A percentile compares a stretch with the other conserved stretches of the same genome.
These are phyloP conservation scores for Hygrophila difformis DNA, from an alignment of 257 asterid species.

Conservation along the genomic window DNA sequence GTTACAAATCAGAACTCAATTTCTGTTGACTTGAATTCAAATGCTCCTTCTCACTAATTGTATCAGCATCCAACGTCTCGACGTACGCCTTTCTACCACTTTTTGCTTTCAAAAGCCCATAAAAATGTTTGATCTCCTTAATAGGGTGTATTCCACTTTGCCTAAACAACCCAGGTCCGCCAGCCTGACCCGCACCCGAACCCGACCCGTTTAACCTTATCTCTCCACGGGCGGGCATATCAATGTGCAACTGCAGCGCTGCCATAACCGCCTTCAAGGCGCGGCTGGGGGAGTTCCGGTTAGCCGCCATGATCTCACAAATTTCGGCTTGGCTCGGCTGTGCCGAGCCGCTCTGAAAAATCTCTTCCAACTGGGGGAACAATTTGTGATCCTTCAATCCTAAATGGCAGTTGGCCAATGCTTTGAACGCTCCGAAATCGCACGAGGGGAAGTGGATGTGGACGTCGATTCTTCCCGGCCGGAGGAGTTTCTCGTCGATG, in stretches of 20 bases:
- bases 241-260: constrained; percentile 63
- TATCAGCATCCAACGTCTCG: constrained; percentile 41
- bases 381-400: constrained; percentile 78
- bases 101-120: constrained; percentile 53
- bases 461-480: constrained; percentile 85
- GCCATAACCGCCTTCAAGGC: constrained; percentile 69
- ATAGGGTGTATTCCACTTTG: constrained; percentile 35
- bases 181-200: constrained; percentile 37
- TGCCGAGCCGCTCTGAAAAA: constrained; percentile 65
- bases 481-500: constrained; percentile 44
- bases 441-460: constrained; percentile 74
- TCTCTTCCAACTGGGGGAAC: constrained; percentile 69
- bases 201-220: constrained; percentile 36
- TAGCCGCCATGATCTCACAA: constrained; percentile 73
- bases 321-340: constrained; percentile 79
- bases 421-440: constrained; percentile 65
- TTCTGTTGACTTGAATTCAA: constrained; percentile 5
- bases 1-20: neutral
- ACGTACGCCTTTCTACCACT: constrained; percentile 45
- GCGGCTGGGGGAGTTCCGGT: constrained; percentile 79
- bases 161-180: constrained; percentile 28
- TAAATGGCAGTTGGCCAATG: constrained; percentile 56
- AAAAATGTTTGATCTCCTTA: constrained; percentile 59
- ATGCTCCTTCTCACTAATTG: constrained; percentile 40
- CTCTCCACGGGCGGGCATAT: constrained; percentile 32